Conservation (phyloP, 352 stramenopile species). For the Globisporangium recalcitrans region DNA sequence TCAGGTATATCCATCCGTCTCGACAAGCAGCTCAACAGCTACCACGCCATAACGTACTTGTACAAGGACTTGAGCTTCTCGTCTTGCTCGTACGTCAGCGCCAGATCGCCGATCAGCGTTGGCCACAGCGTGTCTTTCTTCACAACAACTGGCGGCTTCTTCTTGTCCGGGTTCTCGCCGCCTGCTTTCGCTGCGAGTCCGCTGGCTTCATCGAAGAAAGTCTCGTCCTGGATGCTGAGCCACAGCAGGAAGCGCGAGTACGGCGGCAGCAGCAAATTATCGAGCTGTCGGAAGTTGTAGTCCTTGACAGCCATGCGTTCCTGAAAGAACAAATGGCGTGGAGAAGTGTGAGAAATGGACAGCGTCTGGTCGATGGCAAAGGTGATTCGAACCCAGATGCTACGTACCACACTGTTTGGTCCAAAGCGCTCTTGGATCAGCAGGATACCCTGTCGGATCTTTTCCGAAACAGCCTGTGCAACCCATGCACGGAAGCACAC, state of each 20-base stretch:
- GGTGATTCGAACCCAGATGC: no score
- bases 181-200: constrained; percentile 36
- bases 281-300: constrained; percentile 87
- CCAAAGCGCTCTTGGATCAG: constrained; percentile 81
- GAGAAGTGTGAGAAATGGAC: background rate
- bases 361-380: no score
- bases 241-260: constrained; percentile 88
- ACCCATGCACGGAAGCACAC: no score
- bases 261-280: constrained; percentile 80
- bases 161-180: constrained; percentile 54
- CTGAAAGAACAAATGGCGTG: constrained; percentile 13
- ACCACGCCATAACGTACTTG: constrained; percentile 63
- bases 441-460: constrained; percentile 74
- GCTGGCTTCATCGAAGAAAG: constrained; percentile 76
- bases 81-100: constrained; percentile 86
- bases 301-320: constrained; percentile 84
- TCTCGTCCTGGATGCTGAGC: constrained; percentile 84
- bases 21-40: background rate
- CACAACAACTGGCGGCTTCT: constrained; percentile 51
- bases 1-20: background rate
- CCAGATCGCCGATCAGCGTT: constrained; percentile 67
- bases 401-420: constrained; percentile 71
- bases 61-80: constrained; percentile 87
- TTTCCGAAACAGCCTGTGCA: constrained; percentile 41
- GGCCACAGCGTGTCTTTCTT: constrained; percentile 86